A percentile compares a stretch with the other conserved stretches of the same genome.
Conservation (phyloP, 805 yeast genomes). For the Metschnikowia borealis region DNA sequence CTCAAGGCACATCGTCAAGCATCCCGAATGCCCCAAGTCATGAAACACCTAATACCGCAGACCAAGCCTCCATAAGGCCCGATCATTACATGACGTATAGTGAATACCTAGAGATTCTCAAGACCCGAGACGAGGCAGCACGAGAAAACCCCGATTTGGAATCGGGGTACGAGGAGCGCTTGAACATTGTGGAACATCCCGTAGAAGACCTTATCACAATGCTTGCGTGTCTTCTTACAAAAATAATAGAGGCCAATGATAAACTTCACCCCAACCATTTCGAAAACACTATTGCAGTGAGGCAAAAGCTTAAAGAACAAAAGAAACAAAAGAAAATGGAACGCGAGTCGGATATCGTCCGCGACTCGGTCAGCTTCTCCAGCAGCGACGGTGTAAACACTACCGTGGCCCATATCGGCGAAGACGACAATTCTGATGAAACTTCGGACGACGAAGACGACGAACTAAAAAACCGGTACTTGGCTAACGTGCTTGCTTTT, state of each 20-base stretch:
- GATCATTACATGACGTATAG: slow-evolving; percentile 43
- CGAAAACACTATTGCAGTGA: slow-evolving; percentile 40
- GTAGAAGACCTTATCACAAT: slow-evolving; percentile 75
- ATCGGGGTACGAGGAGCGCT: slow-evolving; percentile 43
- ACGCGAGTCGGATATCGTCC: slow-evolving; percentile 8
- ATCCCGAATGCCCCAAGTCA: neutral
- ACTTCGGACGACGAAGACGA: slow-evolving; percentile 32
- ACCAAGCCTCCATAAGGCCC: slow-evolving; percentile 22
- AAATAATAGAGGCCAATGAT: slow-evolving; percentile 89
- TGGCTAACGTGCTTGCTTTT: slow-evolving; percentile 77
- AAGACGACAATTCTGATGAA: slow-evolving; percentile 21
- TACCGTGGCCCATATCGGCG: slow-evolving; percentile 19
- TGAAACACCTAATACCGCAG: neutral
- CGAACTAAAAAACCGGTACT: slow-evolving; percentile 47
- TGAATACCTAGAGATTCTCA: slow-evolving; percentile 34
- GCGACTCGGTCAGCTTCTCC: slow-evolving; percentile 10
- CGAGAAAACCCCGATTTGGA: slow-evolving; percentile 11
- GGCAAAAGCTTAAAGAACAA: slow-evolving; percentile 37
- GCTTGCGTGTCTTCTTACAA: slow-evolving; percentile 81
- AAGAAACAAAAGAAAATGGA: slow-evolving; percentile 26
- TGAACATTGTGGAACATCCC: slow-evolving; percentile 79
- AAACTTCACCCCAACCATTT: slow-evolving; percentile 67
- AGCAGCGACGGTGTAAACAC: slow-evolving; percentile 15
- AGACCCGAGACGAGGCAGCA: slow-evolving; percentile 13
- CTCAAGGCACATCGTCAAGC: neutral